Base-by-base conservation (phyloP, 163 green algal genomes). In the Chloroidium sp. region DNA sequence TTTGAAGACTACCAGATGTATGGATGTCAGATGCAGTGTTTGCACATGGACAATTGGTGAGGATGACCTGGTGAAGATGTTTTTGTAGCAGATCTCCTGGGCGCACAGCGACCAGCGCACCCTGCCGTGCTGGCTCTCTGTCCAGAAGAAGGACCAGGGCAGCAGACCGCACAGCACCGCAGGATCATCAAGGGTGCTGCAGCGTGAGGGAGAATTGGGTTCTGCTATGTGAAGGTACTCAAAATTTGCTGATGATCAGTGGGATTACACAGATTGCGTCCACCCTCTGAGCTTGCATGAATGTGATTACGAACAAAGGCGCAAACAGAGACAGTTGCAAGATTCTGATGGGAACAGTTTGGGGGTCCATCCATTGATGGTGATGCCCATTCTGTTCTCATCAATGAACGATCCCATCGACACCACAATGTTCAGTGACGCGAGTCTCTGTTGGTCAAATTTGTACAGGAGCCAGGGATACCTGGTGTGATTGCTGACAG, bases 401-500 rank as follows among this genome's bases (percentile, higher is more conserved):
- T 4, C 60, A 61, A 4, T 62, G 0, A 79, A 69, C 6, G 74
- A 12, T 8, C 13, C 1, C 77, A 58, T 62, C 58, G 72, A 76
- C 0, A 69, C 12, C 69, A 60, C 0, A 0, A 12, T 1, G 57
- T 60, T 14, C 68, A 59, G 10, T 62, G 36, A 67, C 2, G 74
- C 2, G 57, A 2, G 3, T 59, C 13, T 62, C 6, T 2, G 3
- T 4, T 12, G 57, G 58, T 62, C 2, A 78, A 4, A 2, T 3
- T 3, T 3, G 2, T 14, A 59, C 74, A 67, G 3, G 4, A 67
- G 36, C 62, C 64, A 62, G 1, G 13, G 2, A n/a, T 62, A 92
- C 92, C 90, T 95, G 61, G 93, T 97, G 84, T 97, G 94, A 76
- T 97, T 97, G 87, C 83, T 89, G 2, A 97, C 89, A 36, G 92